Conservation (phyloP, 129 eudicot species). For the Sambucus nigra region DNA sequence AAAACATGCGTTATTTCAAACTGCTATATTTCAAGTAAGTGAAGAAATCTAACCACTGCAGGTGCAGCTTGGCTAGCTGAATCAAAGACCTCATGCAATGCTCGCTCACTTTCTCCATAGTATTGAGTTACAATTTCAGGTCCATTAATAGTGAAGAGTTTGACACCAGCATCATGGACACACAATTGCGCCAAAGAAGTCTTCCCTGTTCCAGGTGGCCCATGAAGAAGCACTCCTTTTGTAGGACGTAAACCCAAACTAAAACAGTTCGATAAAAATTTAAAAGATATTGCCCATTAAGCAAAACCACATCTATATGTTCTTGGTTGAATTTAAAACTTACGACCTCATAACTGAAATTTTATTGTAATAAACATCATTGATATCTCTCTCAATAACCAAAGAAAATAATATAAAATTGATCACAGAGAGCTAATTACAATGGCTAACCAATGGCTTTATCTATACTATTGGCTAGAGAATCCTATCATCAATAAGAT, state of each 20-base stretch:
- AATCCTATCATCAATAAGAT: no score
- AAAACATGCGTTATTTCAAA: no score
- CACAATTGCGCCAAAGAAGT: constrained; percentile 75
- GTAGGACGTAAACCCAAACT: constrained; percentile 89
- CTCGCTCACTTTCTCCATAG: constrained; percentile 87
- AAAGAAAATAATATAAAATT: no score
- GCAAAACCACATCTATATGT: background rate
- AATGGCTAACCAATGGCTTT: no score
- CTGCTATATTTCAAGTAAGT: constrained; percentile 5
- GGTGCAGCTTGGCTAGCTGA: constrained; percentile 72
- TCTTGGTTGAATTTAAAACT: background rate
- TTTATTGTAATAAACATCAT: no score
- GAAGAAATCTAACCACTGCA: constrained; percentile 65
- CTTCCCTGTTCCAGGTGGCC: constrained; percentile 97
- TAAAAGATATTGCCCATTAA: background rate
- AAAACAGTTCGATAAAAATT: constrained; percentile 19
- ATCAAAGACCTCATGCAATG: constrained; percentile 65
- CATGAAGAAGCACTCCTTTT: constrained; percentile 96
- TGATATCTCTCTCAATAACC: no score
- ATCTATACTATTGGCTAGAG: no score
- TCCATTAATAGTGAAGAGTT: constrained; percentile 73
- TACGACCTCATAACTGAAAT: no score
- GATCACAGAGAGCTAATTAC: no score
- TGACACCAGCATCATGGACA: constrained; percentile 74
- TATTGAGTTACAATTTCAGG: constrained; percentile 78